Evolutionary conservation across 129 eudicot genomes (phyloP).

Genomic region (Flaveria brownii): DNA sequence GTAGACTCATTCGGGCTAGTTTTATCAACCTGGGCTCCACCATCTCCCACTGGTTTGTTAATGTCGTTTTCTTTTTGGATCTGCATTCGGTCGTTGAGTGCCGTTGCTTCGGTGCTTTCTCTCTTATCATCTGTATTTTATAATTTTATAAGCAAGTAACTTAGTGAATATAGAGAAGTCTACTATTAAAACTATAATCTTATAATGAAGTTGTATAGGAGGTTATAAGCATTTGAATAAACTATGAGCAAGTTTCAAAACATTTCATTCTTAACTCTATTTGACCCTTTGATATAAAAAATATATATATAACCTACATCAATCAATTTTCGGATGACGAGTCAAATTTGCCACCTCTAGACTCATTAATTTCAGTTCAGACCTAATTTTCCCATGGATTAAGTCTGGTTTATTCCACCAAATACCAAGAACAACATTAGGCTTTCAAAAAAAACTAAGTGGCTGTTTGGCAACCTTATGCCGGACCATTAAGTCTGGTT

Average conservation of each 20-base stretch:
- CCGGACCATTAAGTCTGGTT: not conserved
- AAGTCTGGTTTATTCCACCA: not conserved
- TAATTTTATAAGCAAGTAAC: not conserved
- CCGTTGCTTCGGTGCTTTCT: conserved; percentile 14
- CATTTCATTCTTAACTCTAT: conserved; percentile 5
- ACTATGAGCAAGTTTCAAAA: not conserved
- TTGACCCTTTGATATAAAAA: not conserved
- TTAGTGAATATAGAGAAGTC: not conserved
- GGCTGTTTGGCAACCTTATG: no score
- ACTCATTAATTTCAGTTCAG: not conserved
- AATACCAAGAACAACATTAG: not conserved
- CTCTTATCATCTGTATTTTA: conserved; percentile 26
- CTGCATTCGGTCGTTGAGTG: conserved; percentile 25
- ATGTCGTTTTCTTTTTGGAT: conserved; percentile 20
- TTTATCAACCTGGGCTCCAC: conserved; percentile 22
- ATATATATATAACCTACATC: not conserved
- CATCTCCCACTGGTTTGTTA: conserved; percentile 23
- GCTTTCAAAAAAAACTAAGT: not conserved
- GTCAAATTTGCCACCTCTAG: not conserved
- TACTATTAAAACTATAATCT: not conserved
- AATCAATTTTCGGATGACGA: not conserved
- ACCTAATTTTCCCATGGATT: not conserved
- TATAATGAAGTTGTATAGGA: not conserved
- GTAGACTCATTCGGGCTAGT: conserved; percentile 11
- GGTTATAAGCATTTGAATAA: conserved; percentile 2